These are phyloP conservation scores for Apostasia shenzhenica DNA, from an alignment of 106 monocot genomes.

Conservation along the genomic window DNA sequence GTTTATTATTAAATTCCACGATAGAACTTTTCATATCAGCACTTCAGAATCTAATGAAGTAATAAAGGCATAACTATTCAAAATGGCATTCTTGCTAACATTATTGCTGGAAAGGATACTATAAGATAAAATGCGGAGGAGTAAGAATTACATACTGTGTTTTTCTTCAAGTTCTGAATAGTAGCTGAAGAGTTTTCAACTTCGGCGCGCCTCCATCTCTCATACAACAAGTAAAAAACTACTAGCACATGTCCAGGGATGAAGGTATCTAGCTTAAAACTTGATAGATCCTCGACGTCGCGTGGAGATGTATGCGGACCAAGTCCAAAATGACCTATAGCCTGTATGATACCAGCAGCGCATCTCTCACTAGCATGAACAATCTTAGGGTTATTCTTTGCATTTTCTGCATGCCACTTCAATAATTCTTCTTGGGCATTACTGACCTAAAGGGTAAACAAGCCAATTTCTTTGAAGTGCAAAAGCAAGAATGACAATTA, in stretches of 20 bases:
- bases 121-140: not conserved
- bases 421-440: constrained; percentile 94
- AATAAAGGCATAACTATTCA: too few species aligned
- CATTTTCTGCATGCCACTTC: constrained; percentile 78
- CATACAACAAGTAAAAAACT: constrained; percentile 63
- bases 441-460: constrained; percentile 51
- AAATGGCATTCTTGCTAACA: too few species aligned
- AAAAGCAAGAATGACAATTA: constrained; percentile 4
- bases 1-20: too few species aligned
- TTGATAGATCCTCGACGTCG: constrained; percentile 38
- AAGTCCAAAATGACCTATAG: constrained; percentile 76
- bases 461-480: not conserved
- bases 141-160: constrained; percentile 40
- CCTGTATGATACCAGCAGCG: constrained; percentile 86
- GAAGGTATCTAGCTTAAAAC: constrained; percentile 24
- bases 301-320: constrained; percentile 71
- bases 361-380: constrained; percentile 82
- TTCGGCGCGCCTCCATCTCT: constrained; percentile 73
- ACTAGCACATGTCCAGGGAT: constrained; percentile 58
- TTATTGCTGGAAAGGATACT: too few species aligned
- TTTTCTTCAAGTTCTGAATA: constrained; percentile 48
- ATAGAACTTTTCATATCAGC: too few species aligned
- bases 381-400: constrained; percentile 64
- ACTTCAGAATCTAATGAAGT: too few species aligned
- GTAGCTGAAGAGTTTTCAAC: constrained; percentile 36